Conservation (phyloP, 2,329 filamentous ascomycete genomes). For the Fusarium proliferatum region DNA sequence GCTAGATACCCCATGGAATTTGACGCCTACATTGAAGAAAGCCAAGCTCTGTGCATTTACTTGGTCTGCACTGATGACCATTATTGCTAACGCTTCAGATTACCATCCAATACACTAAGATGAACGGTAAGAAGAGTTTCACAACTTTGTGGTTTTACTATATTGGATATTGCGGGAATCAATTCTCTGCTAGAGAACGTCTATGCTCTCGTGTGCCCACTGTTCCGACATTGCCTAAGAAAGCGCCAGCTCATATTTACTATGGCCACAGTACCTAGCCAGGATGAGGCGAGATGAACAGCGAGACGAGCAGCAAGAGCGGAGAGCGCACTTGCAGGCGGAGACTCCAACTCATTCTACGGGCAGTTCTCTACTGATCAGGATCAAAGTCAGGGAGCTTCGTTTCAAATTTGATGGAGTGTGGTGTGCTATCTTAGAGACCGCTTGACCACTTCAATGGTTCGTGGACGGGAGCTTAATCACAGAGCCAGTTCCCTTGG, state of each 20-base stretch:
- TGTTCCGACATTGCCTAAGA: not conserved
- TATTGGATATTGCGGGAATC: too few relatives aligned
- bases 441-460: accelerated
- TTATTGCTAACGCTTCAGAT: too few relatives aligned
- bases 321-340: not conserved
- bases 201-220: too few relatives aligned
- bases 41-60: too few relatives aligned
- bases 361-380: accelerated
- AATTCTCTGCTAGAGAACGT: too few relatives aligned
- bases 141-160: too few relatives aligned
- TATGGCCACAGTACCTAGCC: not conserved
- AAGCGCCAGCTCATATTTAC: not conserved
- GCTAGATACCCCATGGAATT: too few relatives aligned
- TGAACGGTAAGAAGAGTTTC: too few relatives aligned
- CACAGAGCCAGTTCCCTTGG: too few relatives aligned
- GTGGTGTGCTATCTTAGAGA: not conserved
- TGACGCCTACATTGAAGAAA: too few relatives aligned
- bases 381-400: not conserved
- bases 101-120: too few relatives aligned
- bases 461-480: too few relatives aligned
- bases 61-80: not conserved
- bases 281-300: accelerated
- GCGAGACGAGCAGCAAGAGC: not conserved
- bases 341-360: accelerated
- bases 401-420: not conserved